Base-by-base conservation (phyloP, 148 eudicot species). In the Rhododendron molle region DNA sequence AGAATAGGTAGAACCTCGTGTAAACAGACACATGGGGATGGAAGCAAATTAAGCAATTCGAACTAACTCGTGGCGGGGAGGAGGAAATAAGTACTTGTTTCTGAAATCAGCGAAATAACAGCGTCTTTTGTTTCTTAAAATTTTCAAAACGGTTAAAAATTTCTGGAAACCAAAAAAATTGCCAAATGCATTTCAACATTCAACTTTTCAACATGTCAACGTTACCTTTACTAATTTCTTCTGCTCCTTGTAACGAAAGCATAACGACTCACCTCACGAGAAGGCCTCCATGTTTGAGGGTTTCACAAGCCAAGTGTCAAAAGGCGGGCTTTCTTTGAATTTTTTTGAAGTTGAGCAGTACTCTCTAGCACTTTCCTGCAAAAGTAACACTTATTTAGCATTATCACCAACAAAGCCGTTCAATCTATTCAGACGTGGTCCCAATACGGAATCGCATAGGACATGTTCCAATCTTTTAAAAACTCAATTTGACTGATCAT, bases 291-390 rank as follows among this genome's bases (percentile, higher is more conserved):
- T 90, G 79, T 92, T 92, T 71, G 87, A 85, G 26, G 98, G 95
- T 86, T 95, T 96, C 86, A 78, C 78, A 83, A 90, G 93, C 99
- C 99, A 95, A 84, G 90, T 90, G 86, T 88, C 83, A 85, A 95
- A 95, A 77, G 85, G 89, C 26, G 92, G 87, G 86, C 92, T 95
- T 80, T 82, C 96, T 89, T 95, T 96, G 83, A 96, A 83, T 40
- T 85, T 88, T 90, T 87, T 92, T 16, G 93, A 95, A 83, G 92
- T 85, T 86, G 88, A 88, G 79, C 67, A 40, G 86, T 96, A 95
- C 18, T 88, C 99, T 83, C 60, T 85, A 84, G 94, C 91, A 86
- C 83, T 83, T 50, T 91, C 96, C 99, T 96, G 93, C 84, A 83
- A 84, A 76, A 52, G 72, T 5, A 44, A n/a, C 28, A 36, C 40